Evolutionary conservation across 768 basidiomycete genomes (phyloP).

Genomic region (Auricularia heimuer): DNA sequence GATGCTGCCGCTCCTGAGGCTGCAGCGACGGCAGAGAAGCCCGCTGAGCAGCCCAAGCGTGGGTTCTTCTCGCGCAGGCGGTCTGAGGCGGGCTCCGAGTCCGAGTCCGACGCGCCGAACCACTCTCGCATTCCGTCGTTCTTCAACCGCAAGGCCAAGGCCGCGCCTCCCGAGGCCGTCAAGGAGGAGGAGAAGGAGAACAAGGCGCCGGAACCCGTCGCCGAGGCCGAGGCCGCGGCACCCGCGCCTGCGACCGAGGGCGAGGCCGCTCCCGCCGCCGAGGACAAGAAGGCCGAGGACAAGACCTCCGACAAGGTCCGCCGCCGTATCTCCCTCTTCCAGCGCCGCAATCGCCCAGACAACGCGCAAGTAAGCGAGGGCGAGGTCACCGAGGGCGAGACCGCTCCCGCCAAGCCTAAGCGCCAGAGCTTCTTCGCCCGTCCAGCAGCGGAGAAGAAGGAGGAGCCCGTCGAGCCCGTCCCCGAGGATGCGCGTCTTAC

Average conservation of each 20-base stretch:
- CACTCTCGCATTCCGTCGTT: conserved; percentile 1
- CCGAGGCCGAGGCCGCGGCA: neutral
- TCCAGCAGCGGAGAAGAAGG: neutral
- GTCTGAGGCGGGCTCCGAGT: neutral
- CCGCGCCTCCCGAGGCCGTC: neutral
- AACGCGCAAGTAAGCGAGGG: neutral
- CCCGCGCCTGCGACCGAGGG: neutral
- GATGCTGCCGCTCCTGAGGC: neutral
- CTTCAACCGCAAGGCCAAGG: neutral
- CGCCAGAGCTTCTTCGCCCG: neutral
- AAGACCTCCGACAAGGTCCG: neutral
- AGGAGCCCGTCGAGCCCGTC: neutral
- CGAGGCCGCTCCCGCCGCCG: neutral
- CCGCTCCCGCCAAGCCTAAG: neutral
- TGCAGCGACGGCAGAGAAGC: neutral
- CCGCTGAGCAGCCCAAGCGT: neutral
- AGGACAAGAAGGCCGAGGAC: neutral
- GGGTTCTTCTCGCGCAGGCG: neutral
- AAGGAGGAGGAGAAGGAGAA: conserved; percentile 4
- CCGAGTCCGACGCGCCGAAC: neutral
- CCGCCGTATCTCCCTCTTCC: conserved; percentile 1
- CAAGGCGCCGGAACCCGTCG: neutral
- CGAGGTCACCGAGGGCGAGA: neutral
- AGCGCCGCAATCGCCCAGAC: conserved; percentile 3
- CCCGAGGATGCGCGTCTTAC: neutral